Evolutionary conservation across 78 protist species (phyloP).

Genomic region (Dictyostelium purpureum): DNA sequence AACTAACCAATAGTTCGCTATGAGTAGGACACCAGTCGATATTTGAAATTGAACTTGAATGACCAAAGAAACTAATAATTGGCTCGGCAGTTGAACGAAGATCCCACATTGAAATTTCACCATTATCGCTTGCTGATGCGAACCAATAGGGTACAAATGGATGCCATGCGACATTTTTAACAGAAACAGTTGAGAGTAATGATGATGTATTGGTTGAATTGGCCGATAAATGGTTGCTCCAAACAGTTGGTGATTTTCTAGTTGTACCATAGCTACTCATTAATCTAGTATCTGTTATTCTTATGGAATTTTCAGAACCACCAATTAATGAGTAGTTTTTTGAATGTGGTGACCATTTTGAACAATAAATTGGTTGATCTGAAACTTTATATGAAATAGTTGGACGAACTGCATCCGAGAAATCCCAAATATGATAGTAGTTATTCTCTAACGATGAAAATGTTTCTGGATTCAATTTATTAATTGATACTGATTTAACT

Average conservation of each 20-base stretch:
- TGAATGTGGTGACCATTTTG: slow-evolving; percentile 49
- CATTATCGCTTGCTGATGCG: slow-evolving; percentile 22
- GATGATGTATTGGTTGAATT: neutral
- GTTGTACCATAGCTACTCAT: slow-evolving; percentile 4
- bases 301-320: slow-evolving; percentile 1
- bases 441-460: slow-evolving; percentile 56
- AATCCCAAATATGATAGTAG: slow-evolving; percentile 64
- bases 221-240: neutral
- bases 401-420: slow-evolving; percentile 54
- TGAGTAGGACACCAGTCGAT: slow-evolving; percentile 68
- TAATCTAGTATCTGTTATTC: slow-evolving; percentile 29
- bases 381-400: slow-evolving; percentile 38
- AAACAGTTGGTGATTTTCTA: slow-evolving; percentile 38
- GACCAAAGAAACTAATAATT: slow-evolving; percentile 14
- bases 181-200: neutral
- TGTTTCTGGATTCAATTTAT: neutral
- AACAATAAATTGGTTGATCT: slow-evolving; percentile 2
- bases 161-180: slow-evolving; percentile 58
- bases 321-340: slow-evolving; percentile 40
- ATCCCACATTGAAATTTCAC: slow-evolving; percentile 50
- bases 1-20: slow-evolving; percentile 37
- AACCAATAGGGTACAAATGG: slow-evolving; percentile 76
- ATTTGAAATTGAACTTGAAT: slow-evolving; percentile 22
- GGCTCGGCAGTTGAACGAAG: slow-evolving; percentile 39
- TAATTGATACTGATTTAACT: slow-evolving; percentile 11